Conservation (phyloP, 768 basidiomycete genomes). For the Naganishia friedmannii region DNA sequence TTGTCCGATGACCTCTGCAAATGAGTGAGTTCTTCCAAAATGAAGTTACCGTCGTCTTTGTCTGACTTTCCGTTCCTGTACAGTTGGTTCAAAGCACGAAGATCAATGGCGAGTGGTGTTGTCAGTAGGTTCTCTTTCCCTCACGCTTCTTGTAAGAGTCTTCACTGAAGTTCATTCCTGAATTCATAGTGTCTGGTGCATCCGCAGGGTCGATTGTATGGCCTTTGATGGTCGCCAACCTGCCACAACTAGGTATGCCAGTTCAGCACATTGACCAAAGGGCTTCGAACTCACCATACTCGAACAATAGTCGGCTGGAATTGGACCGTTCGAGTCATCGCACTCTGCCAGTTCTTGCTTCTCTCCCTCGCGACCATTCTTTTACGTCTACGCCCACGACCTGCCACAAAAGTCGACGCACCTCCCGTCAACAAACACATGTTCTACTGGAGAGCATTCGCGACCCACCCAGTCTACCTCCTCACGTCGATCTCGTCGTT, state of each 20-base stretch:
- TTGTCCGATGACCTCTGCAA: conserved; percentile 10
- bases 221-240: conserved; percentile 30
- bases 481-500: conserved; percentile 17
- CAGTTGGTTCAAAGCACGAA: conserved; percentile 25
- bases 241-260: conserved; percentile 25
- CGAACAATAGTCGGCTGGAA: conserved; percentile 23
- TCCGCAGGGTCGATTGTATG: conserved; percentile 30
- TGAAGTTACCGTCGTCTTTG: not conserved
- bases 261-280: not conserved
- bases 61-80: not conserved
- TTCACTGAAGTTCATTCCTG: not conserved
- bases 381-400: conserved; percentile 20
- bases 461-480: conserved; percentile 27
- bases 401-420: not conserved
- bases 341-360: conserved; percentile 16
- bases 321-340: conserved; percentile 28
- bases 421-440: conserved; percentile 15
- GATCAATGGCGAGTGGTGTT: conserved; percentile 27
- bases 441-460: conserved; percentile 23
- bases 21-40: conserved; percentile 2
- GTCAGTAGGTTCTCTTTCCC: conserved; percentile 18
- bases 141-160: not conserved
- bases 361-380: conserved; percentile 22
- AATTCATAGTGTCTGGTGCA: conserved; percentile 22
- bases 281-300: not conserved